Conservation (phyloP, 2,329 filamentous ascomycete species). For the Colletotrichum gigasporum region DNA sequence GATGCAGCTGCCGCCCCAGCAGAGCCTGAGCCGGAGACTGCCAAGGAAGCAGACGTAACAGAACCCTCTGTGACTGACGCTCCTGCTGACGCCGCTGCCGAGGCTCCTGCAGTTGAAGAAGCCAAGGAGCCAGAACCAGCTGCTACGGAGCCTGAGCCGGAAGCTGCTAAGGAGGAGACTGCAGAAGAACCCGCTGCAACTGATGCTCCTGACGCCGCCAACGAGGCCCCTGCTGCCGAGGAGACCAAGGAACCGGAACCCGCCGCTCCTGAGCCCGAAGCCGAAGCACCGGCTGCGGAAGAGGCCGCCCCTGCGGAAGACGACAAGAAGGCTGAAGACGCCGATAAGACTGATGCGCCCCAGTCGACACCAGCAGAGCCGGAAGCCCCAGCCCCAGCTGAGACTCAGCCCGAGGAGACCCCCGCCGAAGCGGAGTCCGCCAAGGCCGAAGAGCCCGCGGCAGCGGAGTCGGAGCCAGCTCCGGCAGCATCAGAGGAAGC, state of each 20-base stretch:
- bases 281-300: not conserved
- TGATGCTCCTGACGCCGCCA: not conserved
- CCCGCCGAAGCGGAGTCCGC: not conserved
- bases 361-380: not conserved
- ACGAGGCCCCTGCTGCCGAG: no score
- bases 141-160: not conserved
- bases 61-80: not conserved
- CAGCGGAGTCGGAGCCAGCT: not conserved
- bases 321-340: not conserved
- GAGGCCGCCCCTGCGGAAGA: not conserved
- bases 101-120: not conserved
- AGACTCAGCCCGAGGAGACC: not conserved
- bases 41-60: not conserved
- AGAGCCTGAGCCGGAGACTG: not conserved
- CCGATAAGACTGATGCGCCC: not conserved
- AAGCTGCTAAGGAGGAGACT: not conserved
- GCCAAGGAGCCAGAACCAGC: not conserved
- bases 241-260: slow-evolving; percentile 7
- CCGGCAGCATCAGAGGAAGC: not conserved
- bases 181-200: not conserved
- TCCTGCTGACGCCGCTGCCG: not conserved
- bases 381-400: not conserved
- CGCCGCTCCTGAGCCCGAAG: not conserved
- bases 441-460: not conserved
- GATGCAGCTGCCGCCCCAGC: not conserved